Percentiles rank a stretch among this genome's conserved stretches.
phyloP scores from a whole-genome alignment of 164 flowering plant species.

The Vitis vinifera region ASM3070453v1 NC_081812.1:14479001-14479500 shows the following conservation, averaged over 20 bases:
- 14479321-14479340: no score
- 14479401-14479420: background rate
- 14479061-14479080: no score
- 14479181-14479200: background rate
- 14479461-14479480: background rate
- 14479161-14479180: background rate
- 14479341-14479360: no score
- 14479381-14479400: background rate
- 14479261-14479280: conserved; percentile 28
- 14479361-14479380: background rate
- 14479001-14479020: no score
- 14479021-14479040: no score
- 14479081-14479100: no score
- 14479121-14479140: no score
- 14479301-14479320: conserved; percentile 14
- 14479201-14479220: background rate
- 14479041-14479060: no score
- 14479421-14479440: background rate
- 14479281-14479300: conserved; percentile 19
- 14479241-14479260: conserved; percentile 28
- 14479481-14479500: background rate
- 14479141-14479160: no score
- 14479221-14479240: background rate
- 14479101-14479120: no score
- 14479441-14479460: background rate